These are phyloP conservation scores for Pythium monospermum DNA, from an alignment of 352 stramenopile genomes.

Conservation along the genomic window DNA sequence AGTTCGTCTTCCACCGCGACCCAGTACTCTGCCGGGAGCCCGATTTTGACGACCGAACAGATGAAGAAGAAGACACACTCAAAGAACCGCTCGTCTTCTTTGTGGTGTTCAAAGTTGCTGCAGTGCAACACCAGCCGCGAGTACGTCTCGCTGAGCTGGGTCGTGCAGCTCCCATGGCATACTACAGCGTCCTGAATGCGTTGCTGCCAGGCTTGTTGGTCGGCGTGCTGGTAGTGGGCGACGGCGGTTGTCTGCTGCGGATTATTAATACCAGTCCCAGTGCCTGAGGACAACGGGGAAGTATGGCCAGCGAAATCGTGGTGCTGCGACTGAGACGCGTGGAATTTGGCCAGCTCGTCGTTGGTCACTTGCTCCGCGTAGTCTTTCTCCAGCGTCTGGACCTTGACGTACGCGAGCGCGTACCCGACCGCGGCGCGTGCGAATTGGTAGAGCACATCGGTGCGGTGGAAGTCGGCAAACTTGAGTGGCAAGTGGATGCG, in stretches of 20 bases:
- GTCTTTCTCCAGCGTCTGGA: constrained; percentile 47
- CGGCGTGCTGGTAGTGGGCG: background rate
- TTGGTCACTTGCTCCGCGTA: constrained; percentile 5
- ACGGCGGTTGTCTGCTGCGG: background rate
- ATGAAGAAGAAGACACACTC: constrained; percentile 80
- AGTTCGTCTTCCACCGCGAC: constrained; percentile 59
- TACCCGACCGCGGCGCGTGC: constrained; percentile 63
- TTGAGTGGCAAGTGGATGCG: constrained; percentile 55
- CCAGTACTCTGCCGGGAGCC: constrained; percentile 51
- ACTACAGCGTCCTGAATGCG: constrained; percentile 10
- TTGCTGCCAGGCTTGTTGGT: constrained; percentile 7
- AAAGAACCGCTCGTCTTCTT: constrained; percentile 79
- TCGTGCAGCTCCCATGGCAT: constrained; percentile 18
- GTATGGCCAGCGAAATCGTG: constrained; percentile 1
- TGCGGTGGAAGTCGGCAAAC: constrained; percentile 66
- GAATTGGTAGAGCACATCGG: constrained; percentile 71
- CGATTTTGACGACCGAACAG: constrained; percentile 64
- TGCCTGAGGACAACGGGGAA: background rate
- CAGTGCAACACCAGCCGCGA: constrained; percentile 70
- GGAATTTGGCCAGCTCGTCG: constrained; percentile 21
- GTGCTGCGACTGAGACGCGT: constrained; percentile 18
- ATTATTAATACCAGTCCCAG: background rate
- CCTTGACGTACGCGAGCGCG: constrained; percentile 51
- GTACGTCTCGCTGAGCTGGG: constrained; percentile 45
- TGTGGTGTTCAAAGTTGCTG: constrained; percentile 82